A percentile compares a stretch with the other conserved stretches of the same genome.
Evolutionary conservation across 1,284 basidiomycete genomes (phyloP).

Genomic region (Sporisorium scitamineum): DNA sequence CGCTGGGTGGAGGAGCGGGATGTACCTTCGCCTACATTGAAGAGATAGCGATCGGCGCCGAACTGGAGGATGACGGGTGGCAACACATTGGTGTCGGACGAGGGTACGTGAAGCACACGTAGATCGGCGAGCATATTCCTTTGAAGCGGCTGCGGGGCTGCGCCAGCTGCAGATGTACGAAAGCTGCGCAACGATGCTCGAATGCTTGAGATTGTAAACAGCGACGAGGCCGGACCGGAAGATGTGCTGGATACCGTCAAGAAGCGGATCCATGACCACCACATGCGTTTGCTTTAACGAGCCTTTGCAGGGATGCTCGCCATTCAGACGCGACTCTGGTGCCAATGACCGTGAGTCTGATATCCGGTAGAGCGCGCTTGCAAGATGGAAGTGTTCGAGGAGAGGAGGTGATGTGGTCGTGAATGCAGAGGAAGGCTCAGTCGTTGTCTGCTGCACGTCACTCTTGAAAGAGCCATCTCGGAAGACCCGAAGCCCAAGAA

Average conservation of each 20-base stretch:
- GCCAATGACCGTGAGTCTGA: not conserved
- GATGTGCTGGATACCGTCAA: slow-evolving; percentile 4
- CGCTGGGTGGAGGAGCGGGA: slow-evolving; percentile 80
- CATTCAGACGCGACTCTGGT: not conserved
- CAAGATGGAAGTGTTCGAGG: not conserved
- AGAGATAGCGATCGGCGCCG: slow-evolving; percentile 82
- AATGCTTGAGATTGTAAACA: not conserved
- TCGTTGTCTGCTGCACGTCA: not conserved
- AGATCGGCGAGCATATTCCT: slow-evolving; percentile 48
- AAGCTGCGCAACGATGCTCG: slow-evolving; percentile 4
- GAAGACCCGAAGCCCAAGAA: slow-evolving; percentile 2
- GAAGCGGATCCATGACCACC: slow-evolving; percentile 19
- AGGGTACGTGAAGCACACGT: slow-evolving; percentile 59
- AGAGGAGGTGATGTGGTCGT: not conserved
- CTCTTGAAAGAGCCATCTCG: not conserved
- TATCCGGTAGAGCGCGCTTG: not conserved
- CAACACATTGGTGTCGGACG: slow-evolving; percentile 77
- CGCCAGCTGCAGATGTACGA: not conserved
- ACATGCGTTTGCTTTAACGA: slow-evolving; percentile 24
- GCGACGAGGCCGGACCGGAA: not conserved
- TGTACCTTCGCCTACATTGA: slow-evolving; percentile 86
- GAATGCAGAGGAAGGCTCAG: not conserved
- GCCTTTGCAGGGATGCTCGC: not conserved
- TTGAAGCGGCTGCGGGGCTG: not conserved
- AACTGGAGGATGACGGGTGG: slow-evolving; percentile 81